Conservation (phyloP, 805 yeast species). For the Candida schatavii region DNA sequence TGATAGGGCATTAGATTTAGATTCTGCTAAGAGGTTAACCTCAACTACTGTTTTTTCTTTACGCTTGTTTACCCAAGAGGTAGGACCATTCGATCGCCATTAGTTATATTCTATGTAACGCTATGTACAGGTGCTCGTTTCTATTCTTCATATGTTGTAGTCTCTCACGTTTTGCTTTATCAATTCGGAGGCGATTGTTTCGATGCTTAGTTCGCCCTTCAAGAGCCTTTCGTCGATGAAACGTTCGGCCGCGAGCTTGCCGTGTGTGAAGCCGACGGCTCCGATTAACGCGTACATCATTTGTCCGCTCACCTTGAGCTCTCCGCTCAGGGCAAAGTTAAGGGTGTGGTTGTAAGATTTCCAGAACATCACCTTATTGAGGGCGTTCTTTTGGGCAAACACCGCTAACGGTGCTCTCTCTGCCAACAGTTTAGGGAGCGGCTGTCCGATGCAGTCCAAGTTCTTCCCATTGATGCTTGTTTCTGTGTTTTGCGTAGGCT, state of each 20-base stretch:
- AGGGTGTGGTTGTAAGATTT: slow-evolving; percentile 51
- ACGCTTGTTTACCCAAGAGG: too few relatives aligned
- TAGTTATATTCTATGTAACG: too few relatives aligned
- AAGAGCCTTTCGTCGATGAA: slow-evolving; percentile 56
- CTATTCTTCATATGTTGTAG: background rate
- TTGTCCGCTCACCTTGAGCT: slow-evolving; percentile 51
- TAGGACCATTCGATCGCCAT: too few relatives aligned
- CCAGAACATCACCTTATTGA: slow-evolving; percentile 64
- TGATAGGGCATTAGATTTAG: too few relatives aligned
- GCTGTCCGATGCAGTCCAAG: slow-evolving; percentile 60
- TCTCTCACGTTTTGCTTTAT: slow-evolving; percentile 5
- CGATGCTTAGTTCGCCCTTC: slow-evolving; percentile 23
- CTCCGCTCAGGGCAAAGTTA: slow-evolving; percentile 51
- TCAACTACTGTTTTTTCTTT: too few relatives aligned
- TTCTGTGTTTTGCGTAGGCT: slow-evolving; percentile 22
- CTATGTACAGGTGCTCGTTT: background rate
- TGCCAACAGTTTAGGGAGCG: slow-evolving; percentile 48
- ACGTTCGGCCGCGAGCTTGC: slow-evolving; percentile 53
- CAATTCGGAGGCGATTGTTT: slow-evolving; percentile 31
- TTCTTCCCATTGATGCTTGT: slow-evolving; percentile 45
- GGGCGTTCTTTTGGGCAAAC: slow-evolving; percentile 47
- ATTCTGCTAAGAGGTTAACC: too few relatives aligned
- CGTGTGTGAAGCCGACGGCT: slow-evolving; percentile 62
- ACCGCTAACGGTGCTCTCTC: slow-evolving; percentile 50
- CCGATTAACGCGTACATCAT: slow-evolving; percentile 64